Evolutionary conservation across 2,329 filamentous ascomycete genomes (phyloP).

Genomic region (Thielaviopsis punctulata): DNA sequence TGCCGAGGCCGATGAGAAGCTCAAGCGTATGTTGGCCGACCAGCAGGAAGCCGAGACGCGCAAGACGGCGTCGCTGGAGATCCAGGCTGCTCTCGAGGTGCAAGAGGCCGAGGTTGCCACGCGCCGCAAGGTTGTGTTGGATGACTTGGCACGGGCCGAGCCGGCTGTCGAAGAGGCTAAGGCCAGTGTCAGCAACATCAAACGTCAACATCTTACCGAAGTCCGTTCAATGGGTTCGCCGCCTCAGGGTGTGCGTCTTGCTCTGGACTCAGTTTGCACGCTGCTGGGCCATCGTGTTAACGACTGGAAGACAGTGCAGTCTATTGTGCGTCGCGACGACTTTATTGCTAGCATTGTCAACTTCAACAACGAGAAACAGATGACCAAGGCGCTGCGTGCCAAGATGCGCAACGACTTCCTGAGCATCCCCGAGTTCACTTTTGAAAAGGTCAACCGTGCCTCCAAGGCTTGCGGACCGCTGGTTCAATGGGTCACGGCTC

Average conservation of each 20-base stretch:
- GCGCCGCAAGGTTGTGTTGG: slow-evolving; percentile 67
- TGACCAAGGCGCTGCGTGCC: slow-evolving; percentile 65
- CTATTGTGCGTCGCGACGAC: slow-evolving; percentile 76
- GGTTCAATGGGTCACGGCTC: slow-evolving; percentile 91
- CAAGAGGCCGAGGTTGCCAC: slow-evolving; percentile 77
- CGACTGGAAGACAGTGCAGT: slow-evolving; percentile 83
- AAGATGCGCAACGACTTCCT: slow-evolving; percentile 91
- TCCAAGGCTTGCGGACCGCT: slow-evolving; percentile 93
- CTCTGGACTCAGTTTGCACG: slow-evolving; percentile 91
- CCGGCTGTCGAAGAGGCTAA: slow-evolving; percentile 85
- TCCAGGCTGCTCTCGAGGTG: slow-evolving; percentile 71
- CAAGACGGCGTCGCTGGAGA: slow-evolving; percentile 73
- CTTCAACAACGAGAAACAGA: slow-evolving; percentile 88
- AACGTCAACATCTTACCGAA: slow-evolving; percentile 90
- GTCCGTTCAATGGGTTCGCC: slow-evolving; percentile 93
- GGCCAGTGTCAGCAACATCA: slow-evolving; percentile 96
- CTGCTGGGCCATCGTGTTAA: slow-evolving; percentile 77
- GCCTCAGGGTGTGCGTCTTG: slow-evolving; percentile 75
- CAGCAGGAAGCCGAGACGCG: slow-evolving; percentile 87
- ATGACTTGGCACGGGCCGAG: slow-evolving; percentile 78
- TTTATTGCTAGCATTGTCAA: slow-evolving; percentile 97
- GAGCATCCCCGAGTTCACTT: slow-evolving; percentile 87
- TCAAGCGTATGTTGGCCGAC: slow-evolving; percentile 92
- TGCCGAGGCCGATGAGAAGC: slow-evolving; percentile 87
- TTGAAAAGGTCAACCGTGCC: slow-evolving; percentile 87